Evolutionary conservation across 2,329 filamentous ascomycete species (phyloP).

Genomic region (Trichoderma atrobrunneum): DNA sequence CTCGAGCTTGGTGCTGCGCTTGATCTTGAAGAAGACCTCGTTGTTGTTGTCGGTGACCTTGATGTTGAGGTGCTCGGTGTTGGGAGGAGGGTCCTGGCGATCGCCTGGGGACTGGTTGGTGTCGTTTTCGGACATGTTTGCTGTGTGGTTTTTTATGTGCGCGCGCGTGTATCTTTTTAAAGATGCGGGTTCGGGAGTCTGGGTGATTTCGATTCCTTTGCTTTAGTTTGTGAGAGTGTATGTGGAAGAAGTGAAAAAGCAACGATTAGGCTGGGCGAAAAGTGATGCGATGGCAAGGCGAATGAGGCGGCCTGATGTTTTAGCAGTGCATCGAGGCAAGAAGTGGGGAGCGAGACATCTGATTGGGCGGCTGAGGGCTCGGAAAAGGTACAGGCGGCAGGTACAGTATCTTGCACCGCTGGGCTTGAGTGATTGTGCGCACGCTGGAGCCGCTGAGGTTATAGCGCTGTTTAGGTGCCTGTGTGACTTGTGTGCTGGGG

Average conservation of each 20-base stretch:
- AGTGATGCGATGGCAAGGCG: constrained; percentile 14
- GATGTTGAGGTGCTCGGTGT: constrained; percentile 89
- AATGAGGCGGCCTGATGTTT: constrained; percentile 12
- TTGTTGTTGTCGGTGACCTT: constrained; percentile 99
- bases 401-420: constrained; percentile 11
- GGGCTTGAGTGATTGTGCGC: constrained; percentile 7
- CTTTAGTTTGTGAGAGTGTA: neutral
- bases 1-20: constrained; percentile 90
- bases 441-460: neutral
- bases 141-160: neutral
- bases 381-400: neutral
- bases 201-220: neutral
- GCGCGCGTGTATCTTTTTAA: neutral
- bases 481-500: neutral
- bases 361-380: constrained; percentile 25
- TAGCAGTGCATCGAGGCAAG: constrained; percentile 17
- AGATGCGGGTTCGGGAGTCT: neutral
- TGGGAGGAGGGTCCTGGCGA: constrained; percentile 41
- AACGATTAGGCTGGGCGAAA: neutral
- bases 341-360: constrained; percentile 26
- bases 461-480: neutral
- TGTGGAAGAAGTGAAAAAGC: neutral
- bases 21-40: constrained; percentile 99
- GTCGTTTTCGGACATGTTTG: constrained; percentile 47
- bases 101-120: constrained; percentile 35